Base-by-base conservation (phyloP, 139 green algal genomes). In the Picochlorum costavermella region DNA sequence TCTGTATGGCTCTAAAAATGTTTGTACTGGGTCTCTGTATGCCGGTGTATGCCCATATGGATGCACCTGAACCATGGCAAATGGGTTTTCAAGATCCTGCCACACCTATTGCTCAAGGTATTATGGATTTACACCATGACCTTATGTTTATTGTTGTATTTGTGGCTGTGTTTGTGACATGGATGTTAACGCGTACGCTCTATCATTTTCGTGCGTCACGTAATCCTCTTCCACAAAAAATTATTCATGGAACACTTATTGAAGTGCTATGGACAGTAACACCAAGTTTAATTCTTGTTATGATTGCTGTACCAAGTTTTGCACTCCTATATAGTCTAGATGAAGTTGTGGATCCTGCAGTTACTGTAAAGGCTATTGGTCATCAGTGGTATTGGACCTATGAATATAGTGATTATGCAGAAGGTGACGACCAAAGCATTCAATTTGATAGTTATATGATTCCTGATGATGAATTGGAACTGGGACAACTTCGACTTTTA, bases 391-490 rank as follows among this genome's bases (percentile, higher is more conserved):
- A 79, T 55, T 83, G 76, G 75, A 72, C 37, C 63, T 84, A 84
- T 70, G 73, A 83, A 45, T 81, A 81, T 71, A 75, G 60, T 79
- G 75, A 83, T 68, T 83, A 83, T 68, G 80, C 73, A 49, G 56
- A 66, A 64, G 67, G 57, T 26, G 78, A 85, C 69, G 65, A 74
- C 46, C 45, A 72, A 49, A 51, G 43, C 20, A 63, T 78, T 49
- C 62, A 63, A 64, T 78, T 76, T 83, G 76, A 83, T 57, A 81
- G 73, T 63, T 83, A 83, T 64, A 78, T 83, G 73, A 80, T 78
- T 68, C 68, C 73, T 31, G 76, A 83, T 45, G 68, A 81, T 53
- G 64, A 81, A 36, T 65, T 83, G 53, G 59, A 71, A 75, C 28
- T 30, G 36, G 68, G 60, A 28, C 57, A 75, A 65, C 25, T 78